Conservation (phyloP, 805 yeast genomes). For the Grigorovia humatica region DNA sequence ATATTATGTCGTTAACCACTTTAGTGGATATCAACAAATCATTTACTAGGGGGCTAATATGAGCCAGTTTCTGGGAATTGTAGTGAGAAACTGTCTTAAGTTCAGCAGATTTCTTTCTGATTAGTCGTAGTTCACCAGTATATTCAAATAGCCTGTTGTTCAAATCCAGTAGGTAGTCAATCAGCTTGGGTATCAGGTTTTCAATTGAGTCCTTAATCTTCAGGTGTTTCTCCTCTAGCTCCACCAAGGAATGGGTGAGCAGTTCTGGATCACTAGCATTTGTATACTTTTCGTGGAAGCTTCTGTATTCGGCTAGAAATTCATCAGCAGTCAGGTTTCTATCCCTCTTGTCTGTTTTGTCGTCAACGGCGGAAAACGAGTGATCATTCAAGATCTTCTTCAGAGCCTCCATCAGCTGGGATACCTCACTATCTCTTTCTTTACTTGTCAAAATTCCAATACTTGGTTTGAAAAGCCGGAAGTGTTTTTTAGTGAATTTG, state of each 20-base stretch:
- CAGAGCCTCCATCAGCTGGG: background rate
- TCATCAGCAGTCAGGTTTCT: background rate
- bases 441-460: no score
- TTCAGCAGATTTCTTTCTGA: conserved; percentile 43
- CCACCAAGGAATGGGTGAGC: conserved; percentile 12
- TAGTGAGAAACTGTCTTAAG: conserved; percentile 38
- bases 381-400: background rate
- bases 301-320: conserved; percentile 2
- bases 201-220: conserved; percentile 17
- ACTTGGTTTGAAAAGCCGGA: no score
- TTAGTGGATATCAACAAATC: conserved; percentile 71
- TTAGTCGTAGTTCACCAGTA: conserved; percentile 50
- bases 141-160: conserved; percentile 45
- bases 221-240: conserved; percentile 12
- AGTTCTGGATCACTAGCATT: conserved; percentile 3
- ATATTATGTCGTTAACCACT: conserved; percentile 45
- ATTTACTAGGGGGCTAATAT: conserved; percentile 64
- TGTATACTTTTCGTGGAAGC: conserved; percentile 4
- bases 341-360: background rate
- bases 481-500: no score
- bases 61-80: conserved; percentile 39
- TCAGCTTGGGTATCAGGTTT: conserved; percentile 36
- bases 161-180: conserved; percentile 43
- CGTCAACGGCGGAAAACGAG: background rate
- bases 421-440: background rate